These are phyloP conservation scores for Thalassiosira pacifica DNA, from an alignment of 352 stramenopile genomes.

Conservation along the genomic window DNA sequence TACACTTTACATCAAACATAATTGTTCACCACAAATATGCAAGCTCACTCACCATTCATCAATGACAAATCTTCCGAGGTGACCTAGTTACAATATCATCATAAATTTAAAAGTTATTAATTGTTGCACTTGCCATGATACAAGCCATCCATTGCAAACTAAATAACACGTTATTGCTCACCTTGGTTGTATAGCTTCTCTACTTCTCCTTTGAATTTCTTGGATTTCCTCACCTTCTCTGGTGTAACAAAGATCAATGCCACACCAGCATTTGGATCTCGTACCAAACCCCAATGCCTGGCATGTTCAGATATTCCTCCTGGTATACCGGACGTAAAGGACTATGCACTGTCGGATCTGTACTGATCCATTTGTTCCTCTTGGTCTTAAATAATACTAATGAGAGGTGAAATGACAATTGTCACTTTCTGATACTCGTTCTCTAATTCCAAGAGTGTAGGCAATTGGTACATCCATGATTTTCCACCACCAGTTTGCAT, in stretches of 20 bases:
- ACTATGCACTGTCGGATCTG: conserved; percentile 57
- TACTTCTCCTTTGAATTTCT: conserved; percentile 91
- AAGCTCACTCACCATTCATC: conserved; percentile 83
- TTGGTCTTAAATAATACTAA: conserved; percentile 94
- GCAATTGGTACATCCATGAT: conserved; percentile 91
- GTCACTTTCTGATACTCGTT: conserved; percentile 86
- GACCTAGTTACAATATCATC: conserved; percentile 88
- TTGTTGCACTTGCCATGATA: no score
- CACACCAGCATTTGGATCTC: conserved; percentile 75
- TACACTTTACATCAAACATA: background rate
- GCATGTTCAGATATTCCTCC: conserved; percentile 77
- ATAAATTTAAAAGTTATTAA: no score
- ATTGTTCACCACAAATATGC: background rate
- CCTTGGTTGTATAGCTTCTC: conserved; percentile 89
- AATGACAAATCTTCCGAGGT: conserved; percentile 93
- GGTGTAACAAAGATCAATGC: conserved; percentile 92
- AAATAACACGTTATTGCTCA: no score
- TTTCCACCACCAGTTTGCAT: conserved; percentile 91
- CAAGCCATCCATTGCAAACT: no score
- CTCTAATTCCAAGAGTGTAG: conserved; percentile 85
- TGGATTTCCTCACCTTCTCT: conserved; percentile 92
- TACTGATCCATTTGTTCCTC: conserved; percentile 89
- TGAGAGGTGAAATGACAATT: conserved; percentile 92
- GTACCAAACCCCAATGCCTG: conserved; percentile 75
- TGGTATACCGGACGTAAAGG: conserved; percentile 83